These are phyloP conservation scores for Geotrichum carabidarum DNA, from an alignment of 1,139 yeast species.

Conservation along the genomic window DNA sequence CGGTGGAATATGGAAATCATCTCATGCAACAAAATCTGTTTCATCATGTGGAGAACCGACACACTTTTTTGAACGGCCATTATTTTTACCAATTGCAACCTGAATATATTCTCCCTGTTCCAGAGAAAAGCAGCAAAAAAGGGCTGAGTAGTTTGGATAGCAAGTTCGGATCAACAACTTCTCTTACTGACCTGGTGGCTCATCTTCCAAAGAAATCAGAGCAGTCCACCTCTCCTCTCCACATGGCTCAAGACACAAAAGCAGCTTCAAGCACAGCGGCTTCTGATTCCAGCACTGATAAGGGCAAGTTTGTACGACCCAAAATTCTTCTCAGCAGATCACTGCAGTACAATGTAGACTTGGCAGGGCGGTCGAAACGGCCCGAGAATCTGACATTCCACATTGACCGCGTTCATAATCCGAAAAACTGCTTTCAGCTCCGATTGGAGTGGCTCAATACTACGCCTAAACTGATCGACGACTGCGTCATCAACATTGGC, in stretches of 20 bases:
- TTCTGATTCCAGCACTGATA: no score
- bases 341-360: slow-evolving; percentile 72
- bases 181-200: background rate
- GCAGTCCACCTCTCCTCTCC: no score
- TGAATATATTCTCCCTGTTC: slow-evolving; percentile 41
- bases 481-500: slow-evolving; percentile 71
- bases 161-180: background rate
- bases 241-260: background rate
- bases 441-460: slow-evolving; percentile 90
- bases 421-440: slow-evolving; percentile 89
- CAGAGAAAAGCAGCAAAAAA: slow-evolving; percentile 4
- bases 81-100: slow-evolving; percentile 74
- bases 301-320: slow-evolving; percentile 21
- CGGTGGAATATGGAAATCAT: slow-evolving; percentile 69
- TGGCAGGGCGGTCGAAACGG: slow-evolving; percentile 58
- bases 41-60: slow-evolving; percentile 75
- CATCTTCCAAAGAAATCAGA: background rate
- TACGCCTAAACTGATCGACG: slow-evolving; percentile 85
- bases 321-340: slow-evolving; percentile 52
- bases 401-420: slow-evolving; percentile 87
- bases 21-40: slow-evolving; percentile 69
- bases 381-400: slow-evolving; percentile 80
- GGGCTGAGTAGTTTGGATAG: background rate
- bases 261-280: background rate
- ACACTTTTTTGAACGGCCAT: slow-evolving; percentile 84